phyloP scores from a whole-genome alignment of 78 protist species.

The Planoprotostelium fungivorum region DNA sequence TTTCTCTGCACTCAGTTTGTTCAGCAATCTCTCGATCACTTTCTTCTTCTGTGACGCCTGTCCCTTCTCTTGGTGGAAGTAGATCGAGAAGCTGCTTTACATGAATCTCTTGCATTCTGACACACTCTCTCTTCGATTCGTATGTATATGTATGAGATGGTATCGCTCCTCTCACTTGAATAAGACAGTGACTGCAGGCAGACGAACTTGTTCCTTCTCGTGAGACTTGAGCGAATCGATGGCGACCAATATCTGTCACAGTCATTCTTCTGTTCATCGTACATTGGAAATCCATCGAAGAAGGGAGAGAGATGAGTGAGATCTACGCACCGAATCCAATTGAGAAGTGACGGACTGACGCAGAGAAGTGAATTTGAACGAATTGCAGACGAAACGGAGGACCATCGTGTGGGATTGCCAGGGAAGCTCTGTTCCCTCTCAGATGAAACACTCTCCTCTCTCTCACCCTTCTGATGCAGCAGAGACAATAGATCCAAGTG shows the following conservation, averaged over 20 bases:
- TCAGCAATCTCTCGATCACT: no score
- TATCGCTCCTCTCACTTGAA: neutral
- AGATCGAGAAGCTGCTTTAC: neutral
- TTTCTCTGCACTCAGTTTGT: neutral
- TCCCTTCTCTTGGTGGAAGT: neutral
- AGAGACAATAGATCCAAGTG: neutral
- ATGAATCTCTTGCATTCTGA: no score
- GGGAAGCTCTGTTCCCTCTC: neutral
- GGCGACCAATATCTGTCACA: neutral
- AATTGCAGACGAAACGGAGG: neutral
- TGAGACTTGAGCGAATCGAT: neutral
- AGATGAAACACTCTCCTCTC: neutral
- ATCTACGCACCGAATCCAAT: neutral
- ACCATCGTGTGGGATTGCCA: neutral
- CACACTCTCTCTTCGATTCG: no score
- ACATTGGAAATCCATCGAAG: neutral
- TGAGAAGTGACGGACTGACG: neutral
- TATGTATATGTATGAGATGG: no score
- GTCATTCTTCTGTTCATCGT: neutral
- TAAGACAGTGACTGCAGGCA: neutral
- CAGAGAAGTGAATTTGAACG: neutral
- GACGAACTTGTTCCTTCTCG: neutral
- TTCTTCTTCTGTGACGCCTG: neutral
- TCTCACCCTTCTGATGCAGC: neutral
- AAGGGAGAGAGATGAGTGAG: neutral